Evolutionary conservation across 768 basidiomycete species (phyloP), one percentile per base, ranked within the genome.

Genomic region (Lyophyllum semitale): DNA sequence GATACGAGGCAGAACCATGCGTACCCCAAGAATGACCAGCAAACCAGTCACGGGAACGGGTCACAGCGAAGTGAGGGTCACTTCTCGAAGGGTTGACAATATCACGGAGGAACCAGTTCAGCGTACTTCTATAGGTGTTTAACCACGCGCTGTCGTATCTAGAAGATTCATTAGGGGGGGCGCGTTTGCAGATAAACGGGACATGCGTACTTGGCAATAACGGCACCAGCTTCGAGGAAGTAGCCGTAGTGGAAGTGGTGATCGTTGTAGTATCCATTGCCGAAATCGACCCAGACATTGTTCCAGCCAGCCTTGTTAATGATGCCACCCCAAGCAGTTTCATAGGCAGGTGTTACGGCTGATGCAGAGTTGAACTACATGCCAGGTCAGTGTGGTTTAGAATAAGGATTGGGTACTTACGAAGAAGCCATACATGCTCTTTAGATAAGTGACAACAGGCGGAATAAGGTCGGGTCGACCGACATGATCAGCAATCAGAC

Each of bases 181-280:
- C 62, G 11, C 12, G 12, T 38, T 30, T 18, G 29, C 37, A 32
- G 20, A 30, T 20, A 22, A 22, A 18, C 11, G 45, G 33, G 7
- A n/a, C 7, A 23, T 15, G 11, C 61, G 27, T 60, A 73, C 66
- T 66, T 71, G 1, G 70, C 70, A 27, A 73, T 64, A 5, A 71
- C 68, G 13, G 71, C 68, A 22, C 65, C 67, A 1, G 63, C 68
- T 13, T 65, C 54, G 6, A 73, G 66, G 59, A 71, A 61, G 43
- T 73, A 73, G 1, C 71, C 71, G 50, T 71, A 73, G 48, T 73
- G 71, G 59, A 73, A 73, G 48, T 71, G 70, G 41, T 73, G 69
- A 46, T 71, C 71, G 48, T 73, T 73, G 55, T 71, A 73, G 18
- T 66, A 73, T 18, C 69, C 70, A 51, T 73, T 73, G n/a, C 71